A percentile compares a stretch with the other conserved stretches of the same genome.
Evolutionary conservation across 2,329 filamentous ascomycete genomes (phyloP).

Genomic region (Cercospora sojina): DNA sequence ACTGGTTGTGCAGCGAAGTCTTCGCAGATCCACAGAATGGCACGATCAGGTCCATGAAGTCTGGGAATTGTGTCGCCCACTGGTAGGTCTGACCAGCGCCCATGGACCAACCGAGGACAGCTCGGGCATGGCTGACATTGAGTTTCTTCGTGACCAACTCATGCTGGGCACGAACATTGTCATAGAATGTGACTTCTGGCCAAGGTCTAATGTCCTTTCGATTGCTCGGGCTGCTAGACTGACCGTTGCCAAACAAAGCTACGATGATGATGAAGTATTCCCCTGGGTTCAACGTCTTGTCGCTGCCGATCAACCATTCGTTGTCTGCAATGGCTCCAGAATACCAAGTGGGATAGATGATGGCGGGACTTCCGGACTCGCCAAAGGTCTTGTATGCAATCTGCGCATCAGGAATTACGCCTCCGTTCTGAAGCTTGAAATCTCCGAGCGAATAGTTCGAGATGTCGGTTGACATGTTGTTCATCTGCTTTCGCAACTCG

Average conservation of each 20-base stretch:
- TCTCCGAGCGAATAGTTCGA: slow-evolving; percentile 50
- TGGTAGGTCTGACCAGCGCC: slow-evolving; percentile 58
- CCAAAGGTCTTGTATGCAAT: slow-evolving; percentile 79
- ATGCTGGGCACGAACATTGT: slow-evolving; percentile 68
- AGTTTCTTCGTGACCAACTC: slow-evolving; percentile 64
- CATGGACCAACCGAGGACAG: slow-evolving; percentile 71
- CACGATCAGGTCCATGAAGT: slow-evolving; percentile 64
- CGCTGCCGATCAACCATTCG: slow-evolving; percentile 68
- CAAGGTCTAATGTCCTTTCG: slow-evolving; percentile 52
- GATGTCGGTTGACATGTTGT: slow-evolving; percentile 33
- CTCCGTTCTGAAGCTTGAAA: slow-evolving; percentile 61
- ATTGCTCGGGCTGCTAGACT: slow-evolving; percentile 68
- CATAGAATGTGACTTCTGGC: slow-evolving; percentile 63
- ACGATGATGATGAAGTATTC: slow-evolving; percentile 68
- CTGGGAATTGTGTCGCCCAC: slow-evolving; percentile 40
- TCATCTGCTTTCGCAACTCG: slow-evolving; percentile 4
- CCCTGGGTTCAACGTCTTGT: slow-evolving; percentile 63
- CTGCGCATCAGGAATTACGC: slow-evolving; percentile 61
- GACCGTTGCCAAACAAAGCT: slow-evolving; percentile 67
- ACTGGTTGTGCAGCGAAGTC: slow-evolving; percentile 66
- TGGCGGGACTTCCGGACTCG: slow-evolving; percentile 58
- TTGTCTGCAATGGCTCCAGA: slow-evolving; percentile 68
- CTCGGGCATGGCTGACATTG: slow-evolving; percentile 58
- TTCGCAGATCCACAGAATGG: slow-evolving; percentile 67
- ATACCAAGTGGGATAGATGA: slow-evolving; percentile 79